Base-by-base conservation (phyloP, 768 basidiomycete species). In the Hygrophorus pudorinus region DNA sequence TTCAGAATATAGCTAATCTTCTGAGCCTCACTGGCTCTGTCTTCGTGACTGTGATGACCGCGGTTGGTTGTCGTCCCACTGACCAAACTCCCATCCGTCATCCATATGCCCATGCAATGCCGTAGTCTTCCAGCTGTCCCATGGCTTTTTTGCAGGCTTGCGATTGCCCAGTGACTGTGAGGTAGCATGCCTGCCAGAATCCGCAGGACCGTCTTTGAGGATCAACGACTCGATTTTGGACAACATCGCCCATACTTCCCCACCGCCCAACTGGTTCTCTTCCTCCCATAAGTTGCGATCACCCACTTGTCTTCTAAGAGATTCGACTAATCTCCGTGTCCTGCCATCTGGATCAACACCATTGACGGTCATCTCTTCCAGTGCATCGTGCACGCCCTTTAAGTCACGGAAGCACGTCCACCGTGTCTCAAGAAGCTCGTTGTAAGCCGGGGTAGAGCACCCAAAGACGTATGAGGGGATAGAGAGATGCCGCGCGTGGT, bases 321-420 rank as follows among this genome's bases (percentile, higher is more conserved):
- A 65, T 46, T 85, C 83, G 10, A 81, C 71, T 13, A 90, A 56
- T 20, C 64, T 64, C 9, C 75, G 71, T 1, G 88, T 92, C 32
- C 63, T 66, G 12, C 55, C 56, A 53, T 92, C 80, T 33, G 75
- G 62, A 29, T 68, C 71, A 10, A 94, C 79, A 11, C 85, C 86
- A 52, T 92, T 89, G 31, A 78, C 68, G 17, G 65, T 61, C 90
- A 96, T 93, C 59, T 93, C 91, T 46, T 80, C 72, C 13, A 94
- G 61, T 4, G 81, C 77, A 14, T 75, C 72, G 42, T 75, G 74
- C 0, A 91, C 80, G 20, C 84, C 86, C 37, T 73, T 70, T 29
- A 92, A 63, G 63, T 94, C 89, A n/a, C 76, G 75, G 67, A 93
- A 88, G 44, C 72, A 77, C 6, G 66, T 62, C 93, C 93, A 97